Percentiles rank a stretch among this genome's conserved stretches.
These are phyloP conservation scores for Bidens hawaiensis DNA, from an alignment of 140 eudicot genomes.

Conservation along the genomic window DNA sequence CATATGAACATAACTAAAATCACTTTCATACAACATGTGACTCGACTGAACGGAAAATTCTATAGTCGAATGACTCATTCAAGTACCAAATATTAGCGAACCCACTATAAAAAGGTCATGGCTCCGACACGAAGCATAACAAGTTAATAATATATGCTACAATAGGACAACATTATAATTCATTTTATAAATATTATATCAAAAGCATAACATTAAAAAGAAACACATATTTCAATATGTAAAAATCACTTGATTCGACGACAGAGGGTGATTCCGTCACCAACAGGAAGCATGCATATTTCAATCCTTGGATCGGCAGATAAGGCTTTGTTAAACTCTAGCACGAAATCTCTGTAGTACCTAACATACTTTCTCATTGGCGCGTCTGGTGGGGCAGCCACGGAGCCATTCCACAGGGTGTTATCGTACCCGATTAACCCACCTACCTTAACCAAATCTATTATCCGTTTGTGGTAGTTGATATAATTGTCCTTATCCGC, in stretches of 20 bases:
- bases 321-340: slow-evolving; percentile 78
- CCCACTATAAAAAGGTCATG: too few relatives aligned
- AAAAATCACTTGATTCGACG: slow-evolving; percentile 56
- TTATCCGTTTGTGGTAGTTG: slow-evolving; percentile 74
- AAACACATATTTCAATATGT: background rate
- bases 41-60: too few relatives aligned
- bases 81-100: too few relatives aligned
- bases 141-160: background rate
- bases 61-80: too few relatives aligned
- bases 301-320: slow-evolving; percentile 83
- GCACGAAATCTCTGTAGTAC: slow-evolving; percentile 71
- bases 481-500: slow-evolving; percentile 89
- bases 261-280: slow-evolving; percentile 88
- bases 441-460: slow-evolving; percentile 75
- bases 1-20: too few relatives aligned
- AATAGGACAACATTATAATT: background rate
- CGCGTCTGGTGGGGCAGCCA: slow-evolving; percentile 73
- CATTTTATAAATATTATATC: background rate
- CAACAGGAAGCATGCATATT: slow-evolving; percentile 87
- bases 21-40: too few relatives aligned
- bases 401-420: slow-evolving; percentile 88
- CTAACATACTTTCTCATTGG: slow-evolving; percentile 71
- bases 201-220: background rate
- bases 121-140: background rate
- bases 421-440: slow-evolving; percentile 90